Evolutionary conservation across 164 flowering plant genomes (phyloP).

Genomic region (Kingdonia uniflora): DNA sequence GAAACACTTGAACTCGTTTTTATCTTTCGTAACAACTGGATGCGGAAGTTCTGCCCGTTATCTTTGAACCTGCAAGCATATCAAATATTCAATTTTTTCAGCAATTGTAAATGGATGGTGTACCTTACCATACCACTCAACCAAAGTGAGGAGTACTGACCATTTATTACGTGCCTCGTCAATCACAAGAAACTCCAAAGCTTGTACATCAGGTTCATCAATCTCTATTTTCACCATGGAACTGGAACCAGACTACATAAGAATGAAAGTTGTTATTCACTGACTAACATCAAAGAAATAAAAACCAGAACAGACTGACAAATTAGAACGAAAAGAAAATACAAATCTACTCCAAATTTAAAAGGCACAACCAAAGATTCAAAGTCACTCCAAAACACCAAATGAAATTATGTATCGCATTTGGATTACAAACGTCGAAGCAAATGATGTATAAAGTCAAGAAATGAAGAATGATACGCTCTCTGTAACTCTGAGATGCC

Average conservation of each 20-base stretch:
- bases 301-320: too few species aligned
- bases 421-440: too few species aligned
- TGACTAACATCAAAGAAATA: too few species aligned
- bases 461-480: too few species aligned
- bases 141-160: slow-evolving; percentile 20
- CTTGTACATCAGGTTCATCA: slow-evolving; percentile 66
- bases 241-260: slow-evolving; percentile 53
- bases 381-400: background rate
- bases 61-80: slow-evolving; percentile 56
- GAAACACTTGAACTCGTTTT: slow-evolving; percentile 25
- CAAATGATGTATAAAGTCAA: too few species aligned
- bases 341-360: too few species aligned
- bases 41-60: slow-evolving; percentile 60
- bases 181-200: slow-evolving; percentile 76
- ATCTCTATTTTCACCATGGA: slow-evolving; percentile 61
- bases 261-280: too few species aligned
- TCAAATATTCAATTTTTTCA: background rate
- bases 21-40: slow-evolving; percentile 33
- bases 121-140: background rate
- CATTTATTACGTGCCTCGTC: slow-evolving; percentile 68
- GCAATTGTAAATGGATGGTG: background rate
- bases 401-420: too few species aligned
- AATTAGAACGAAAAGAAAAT: too few species aligned
- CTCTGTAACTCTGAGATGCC: too few species aligned
- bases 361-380: background rate